Conservation (phyloP, 177 flowering plant genomes). For the Vitis hybrid region DNA sequence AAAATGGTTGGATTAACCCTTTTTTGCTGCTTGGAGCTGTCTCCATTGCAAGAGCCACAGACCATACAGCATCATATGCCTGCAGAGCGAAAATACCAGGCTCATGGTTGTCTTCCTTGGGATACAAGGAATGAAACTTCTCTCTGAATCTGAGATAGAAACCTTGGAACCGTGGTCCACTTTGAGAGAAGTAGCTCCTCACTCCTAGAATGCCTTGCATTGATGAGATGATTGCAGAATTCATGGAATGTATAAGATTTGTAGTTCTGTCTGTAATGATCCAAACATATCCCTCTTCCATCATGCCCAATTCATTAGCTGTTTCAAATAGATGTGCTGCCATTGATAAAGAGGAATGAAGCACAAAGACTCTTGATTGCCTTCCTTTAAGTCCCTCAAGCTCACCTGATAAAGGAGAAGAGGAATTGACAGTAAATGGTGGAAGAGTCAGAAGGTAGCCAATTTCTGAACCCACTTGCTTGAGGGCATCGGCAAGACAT, state of each 20-base stretch:
- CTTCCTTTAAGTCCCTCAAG: constrained; percentile 23
- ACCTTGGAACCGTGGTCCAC: neutral
- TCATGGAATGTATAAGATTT: constrained; percentile 22
- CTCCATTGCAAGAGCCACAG: constrained; percentile 16
- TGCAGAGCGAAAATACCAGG: constrained; percentile 24
- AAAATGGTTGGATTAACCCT: neutral
- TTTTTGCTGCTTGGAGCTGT: neutral
- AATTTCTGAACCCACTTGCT: constrained; percentile 23
- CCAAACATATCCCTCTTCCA: constrained; percentile 40
- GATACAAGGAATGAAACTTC: constrained; percentile 13
- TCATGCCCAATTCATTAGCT: constrained; percentile 37
- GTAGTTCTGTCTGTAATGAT: constrained; percentile 30
- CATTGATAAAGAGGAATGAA: constrained; percentile 28
- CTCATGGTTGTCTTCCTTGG: constrained; percentile 19
- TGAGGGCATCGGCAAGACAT: constrained; percentile 24
- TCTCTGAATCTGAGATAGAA: constrained; percentile 9
- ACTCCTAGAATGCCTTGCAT: constrained; percentile 43
- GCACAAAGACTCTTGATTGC: constrained; percentile 37
- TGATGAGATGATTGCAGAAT: constrained; percentile 19
- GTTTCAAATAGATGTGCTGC: constrained; percentile 22
- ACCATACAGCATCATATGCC: constrained; percentile 23
- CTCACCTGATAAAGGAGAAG: constrained; percentile 16
- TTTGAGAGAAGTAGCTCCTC: constrained; percentile 19
- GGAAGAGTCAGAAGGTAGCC: constrained; percentile 23
- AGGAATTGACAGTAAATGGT: neutral